Base-by-base conservation (phyloP, 2,329 filamentous ascomycete species). In the Metarhizium rileyi region DNA sequence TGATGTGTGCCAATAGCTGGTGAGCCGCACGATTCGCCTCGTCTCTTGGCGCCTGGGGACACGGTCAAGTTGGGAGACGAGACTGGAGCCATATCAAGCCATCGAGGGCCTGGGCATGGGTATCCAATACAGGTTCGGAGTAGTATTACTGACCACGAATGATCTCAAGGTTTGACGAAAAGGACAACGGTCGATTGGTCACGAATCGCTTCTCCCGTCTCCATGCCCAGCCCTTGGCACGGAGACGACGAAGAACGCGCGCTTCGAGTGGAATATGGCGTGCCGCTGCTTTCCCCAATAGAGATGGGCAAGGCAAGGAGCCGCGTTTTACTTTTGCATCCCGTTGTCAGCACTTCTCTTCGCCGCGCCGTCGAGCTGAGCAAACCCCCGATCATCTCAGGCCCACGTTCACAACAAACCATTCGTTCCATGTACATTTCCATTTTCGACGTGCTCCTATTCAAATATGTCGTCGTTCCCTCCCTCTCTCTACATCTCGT, bases 301-400 rank as follows among this genome's bases (percentile, higher is more conserved):
- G 20, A 6, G 36, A 12, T 22, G 22, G 8, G 22, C 14, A 4
- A 22, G 36, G n/a, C 36, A 40, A 40, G 36, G 22, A 40, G 20
- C 36, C 27, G 18, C n/a, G 12, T 12, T 44, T 44, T 30, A 53
- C 20, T 42, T 52, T 52, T 52, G 48, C 12, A 28, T 28, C 27
- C 52, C 33, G 40, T 49, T 20, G 33, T 54, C 44, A 44, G 40
- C 22, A 6, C 16, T 20, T 7, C 7, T 16, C 9, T 16, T 4
- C 9, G 14, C 9, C n/a, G 14, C 9, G n/a, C 14, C 33, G 12
- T 30, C 7, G 28, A 30, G 7, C 7, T 30, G 28, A n/a, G n/a
- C n/a, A n/a, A n/a, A n/a, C n/a, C n/a, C n/a, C n/a, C n/a, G n/a
- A n/a, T n/a, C n/a, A n/a, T n/a, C n/a, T n/a, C n/a, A n/a, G n/a